These are phyloP conservation scores for Ganoderma multipileum DNA, from an alignment of 1,284 basidiomycete species.

Conservation along the genomic window DNA sequence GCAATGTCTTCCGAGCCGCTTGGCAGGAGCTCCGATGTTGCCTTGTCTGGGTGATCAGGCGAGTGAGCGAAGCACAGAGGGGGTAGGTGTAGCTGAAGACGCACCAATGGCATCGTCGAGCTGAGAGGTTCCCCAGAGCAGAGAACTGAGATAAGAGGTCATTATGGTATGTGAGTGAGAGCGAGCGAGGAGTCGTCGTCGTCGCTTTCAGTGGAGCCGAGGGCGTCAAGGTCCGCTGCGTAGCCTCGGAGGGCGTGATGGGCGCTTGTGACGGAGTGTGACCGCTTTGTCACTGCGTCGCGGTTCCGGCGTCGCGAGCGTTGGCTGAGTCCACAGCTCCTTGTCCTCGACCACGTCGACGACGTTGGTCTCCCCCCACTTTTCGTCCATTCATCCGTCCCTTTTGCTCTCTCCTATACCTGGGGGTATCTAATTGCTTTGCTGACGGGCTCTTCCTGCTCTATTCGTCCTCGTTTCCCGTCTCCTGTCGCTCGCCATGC, in stretches of 20 bases:
- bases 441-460: constrained; percentile 27
- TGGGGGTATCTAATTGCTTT: constrained; percentile 19
- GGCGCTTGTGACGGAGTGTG: constrained; percentile 4
- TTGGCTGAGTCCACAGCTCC: constrained; percentile 32
- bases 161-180: constrained; percentile 36
- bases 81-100: constrained; percentile 32
- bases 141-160: constrained; percentile 56
- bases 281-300: constrained; percentile 23
- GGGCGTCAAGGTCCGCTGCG: constrained; percentile 4
- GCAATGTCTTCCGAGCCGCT: constrained; percentile 89
- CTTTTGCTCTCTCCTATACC: constrained; percentile 23
- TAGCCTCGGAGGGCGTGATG: constrained; percentile 8
- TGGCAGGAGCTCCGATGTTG: constrained; percentile 89
- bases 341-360: constrained; percentile 35
- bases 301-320: constrained; percentile 32
- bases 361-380: constrained; percentile 26
- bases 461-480: constrained; percentile 22
- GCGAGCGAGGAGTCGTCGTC: constrained; percentile 16
- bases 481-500: constrained; percentile 54
- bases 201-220: constrained; percentile 2
- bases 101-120: constrained; percentile 80
- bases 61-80: constrained; percentile 9
- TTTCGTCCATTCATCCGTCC: constrained; percentile 7
- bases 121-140: constrained; percentile 81
- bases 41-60: constrained; percentile 69